Conservation (phyloP, 371 early-diverging fungal species). For the Mucor indicus region DNA sequence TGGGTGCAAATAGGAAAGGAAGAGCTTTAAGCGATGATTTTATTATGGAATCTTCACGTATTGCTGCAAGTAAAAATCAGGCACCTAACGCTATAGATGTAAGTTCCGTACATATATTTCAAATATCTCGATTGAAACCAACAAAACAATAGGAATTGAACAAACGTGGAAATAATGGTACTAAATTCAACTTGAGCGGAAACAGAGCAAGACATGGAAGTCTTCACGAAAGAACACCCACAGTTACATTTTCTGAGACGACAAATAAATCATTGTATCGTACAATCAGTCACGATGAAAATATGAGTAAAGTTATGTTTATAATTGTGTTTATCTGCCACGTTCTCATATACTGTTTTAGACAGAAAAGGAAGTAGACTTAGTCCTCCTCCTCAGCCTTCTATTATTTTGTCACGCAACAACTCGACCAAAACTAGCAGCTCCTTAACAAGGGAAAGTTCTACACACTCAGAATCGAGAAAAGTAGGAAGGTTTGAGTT, state of each 20-base stretch:
- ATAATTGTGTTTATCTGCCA: too few species aligned
- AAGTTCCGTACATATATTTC: too few species aligned
- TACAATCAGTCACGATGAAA: constrained; percentile 19
- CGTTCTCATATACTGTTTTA: too few species aligned
- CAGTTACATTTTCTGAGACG: constrained; percentile 22
- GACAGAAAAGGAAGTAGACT: too few species aligned
- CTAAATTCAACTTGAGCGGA: too few species aligned
- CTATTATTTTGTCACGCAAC: constrained; percentile 15
- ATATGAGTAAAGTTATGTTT: too few species aligned
- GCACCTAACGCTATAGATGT: too few species aligned
- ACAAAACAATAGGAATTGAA: too few species aligned
- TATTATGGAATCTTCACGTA: constrained; percentile 3
- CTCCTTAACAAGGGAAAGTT: neutral
- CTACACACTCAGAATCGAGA: constrained; percentile 9
- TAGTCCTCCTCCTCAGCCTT: constrained; percentile 4
- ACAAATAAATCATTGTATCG: constrained; percentile 7
- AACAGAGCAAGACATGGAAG: too few species aligned
- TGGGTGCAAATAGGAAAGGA: constrained; percentile 6
- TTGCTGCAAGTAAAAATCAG: too few species aligned
- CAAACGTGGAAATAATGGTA: too few species aligned
- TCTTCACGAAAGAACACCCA: constrained; percentile 13
- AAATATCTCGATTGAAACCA: too few species aligned
- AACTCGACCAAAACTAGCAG: constrained; percentile 16
- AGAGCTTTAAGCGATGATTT: constrained; percentile 23
- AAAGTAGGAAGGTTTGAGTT: constrained; percentile 32